Conservation (phyloP, 2,329 filamentous ascomycete genomes). For the Aspergillus candidus region DNA sequence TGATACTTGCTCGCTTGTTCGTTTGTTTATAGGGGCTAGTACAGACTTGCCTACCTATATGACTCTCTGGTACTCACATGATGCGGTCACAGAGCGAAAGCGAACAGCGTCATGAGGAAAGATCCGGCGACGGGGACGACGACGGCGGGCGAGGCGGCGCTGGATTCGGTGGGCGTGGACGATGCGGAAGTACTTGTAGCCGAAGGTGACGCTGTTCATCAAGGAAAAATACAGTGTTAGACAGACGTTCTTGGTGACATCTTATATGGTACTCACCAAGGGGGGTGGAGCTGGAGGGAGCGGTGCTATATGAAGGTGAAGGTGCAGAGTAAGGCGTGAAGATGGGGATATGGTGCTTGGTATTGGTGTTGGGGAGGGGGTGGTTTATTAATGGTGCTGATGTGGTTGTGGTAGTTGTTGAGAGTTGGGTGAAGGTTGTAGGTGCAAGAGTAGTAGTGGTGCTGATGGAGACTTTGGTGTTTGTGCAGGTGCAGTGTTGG, state of each 20-base stretch:
- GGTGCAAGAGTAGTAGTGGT: not conserved
- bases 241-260: not conserved
- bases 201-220: not conserved
- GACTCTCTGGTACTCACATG: not conserved
- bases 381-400: conserved; percentile 4
- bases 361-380: conserved; percentile 5
- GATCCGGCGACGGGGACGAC: conserved; percentile 24
- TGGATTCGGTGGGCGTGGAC: conserved; percentile 15
- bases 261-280: conserved; percentile 20
- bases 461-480: conserved; percentile 5
- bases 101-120: conserved; percentile 22
- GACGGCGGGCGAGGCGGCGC: conserved; percentile 22
- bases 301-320: conserved; percentile 17
- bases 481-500: conserved; percentile 2
- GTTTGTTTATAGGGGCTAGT: no score
- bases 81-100: conserved; percentile 18
- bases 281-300: conserved; percentile 18
- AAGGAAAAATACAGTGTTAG: conserved; percentile 8
- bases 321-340: conserved; percentile 10
- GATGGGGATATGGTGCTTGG: conserved; percentile 11
- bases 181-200: conserved; percentile 8
- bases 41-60: not conserved
- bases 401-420: not conserved
- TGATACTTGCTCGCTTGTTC: no score
- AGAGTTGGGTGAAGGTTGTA: no score